Percentiles rank a stretch among this genome's conserved stretches.
These are phyloP conservation scores for Ceratocystis diversiconidia DNA, from an alignment of 2,329 filamentous ascomycete species.

Conservation along the genomic window DNA sequence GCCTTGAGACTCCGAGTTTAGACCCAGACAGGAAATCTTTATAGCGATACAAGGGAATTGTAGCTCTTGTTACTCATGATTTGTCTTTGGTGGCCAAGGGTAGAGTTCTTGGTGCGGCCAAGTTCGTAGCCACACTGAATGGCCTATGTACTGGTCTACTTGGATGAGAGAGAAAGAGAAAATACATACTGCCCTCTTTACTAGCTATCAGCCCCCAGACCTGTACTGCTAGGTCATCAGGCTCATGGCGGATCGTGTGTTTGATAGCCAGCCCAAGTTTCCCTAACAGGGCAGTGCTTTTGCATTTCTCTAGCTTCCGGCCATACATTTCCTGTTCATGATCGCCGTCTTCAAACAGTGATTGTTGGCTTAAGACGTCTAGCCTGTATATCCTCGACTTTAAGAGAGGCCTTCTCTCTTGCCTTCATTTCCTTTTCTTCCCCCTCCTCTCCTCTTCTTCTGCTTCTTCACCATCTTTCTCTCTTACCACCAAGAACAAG, in stretches of 20 bases:
- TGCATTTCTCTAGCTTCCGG: neutral
- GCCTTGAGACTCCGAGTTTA: neutral
- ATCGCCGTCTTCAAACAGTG: constrained; percentile 2
- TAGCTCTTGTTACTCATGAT: no score
- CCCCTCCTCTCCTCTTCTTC: constrained; percentile 20
- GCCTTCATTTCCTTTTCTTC: neutral
- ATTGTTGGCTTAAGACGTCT: neutral
- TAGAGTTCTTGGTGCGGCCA: no score
- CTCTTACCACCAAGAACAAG: constrained; percentile 13
- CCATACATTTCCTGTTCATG: neutral
- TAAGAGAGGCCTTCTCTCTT: neutral
- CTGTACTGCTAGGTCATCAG: neutral
- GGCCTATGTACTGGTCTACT: no score
- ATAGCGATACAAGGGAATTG: neutral
- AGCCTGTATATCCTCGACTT: neutral
- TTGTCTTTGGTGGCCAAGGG: no score
- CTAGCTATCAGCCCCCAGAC: no score
- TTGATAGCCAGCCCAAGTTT: neutral
- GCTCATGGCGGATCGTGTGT: neutral
- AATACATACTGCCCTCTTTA: no score
- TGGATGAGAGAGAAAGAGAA: no score
- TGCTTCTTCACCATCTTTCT: constrained; percentile 19
- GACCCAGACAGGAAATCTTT: neutral
- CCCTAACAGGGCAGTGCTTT: constrained; percentile 1
- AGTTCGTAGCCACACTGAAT: no score